Evolutionary conservation across 129 eudicot species (phyloP).

Genomic region (Mikania micrantha): DNA sequence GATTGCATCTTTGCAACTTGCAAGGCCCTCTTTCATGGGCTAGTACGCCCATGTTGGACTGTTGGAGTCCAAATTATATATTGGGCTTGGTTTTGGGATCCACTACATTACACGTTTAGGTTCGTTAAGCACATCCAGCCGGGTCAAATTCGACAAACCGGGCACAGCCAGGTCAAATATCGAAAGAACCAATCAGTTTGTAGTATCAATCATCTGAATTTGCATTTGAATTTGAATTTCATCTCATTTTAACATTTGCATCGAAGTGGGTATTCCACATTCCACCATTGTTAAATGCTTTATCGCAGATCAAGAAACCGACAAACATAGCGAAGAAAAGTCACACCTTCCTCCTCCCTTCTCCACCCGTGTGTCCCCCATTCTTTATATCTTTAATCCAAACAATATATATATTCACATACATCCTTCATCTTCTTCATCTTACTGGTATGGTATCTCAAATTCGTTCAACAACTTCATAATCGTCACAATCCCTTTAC

Average conservation of each 20-base stretch:
- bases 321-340: conserved; percentile 43
- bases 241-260: no score
- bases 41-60: no score
- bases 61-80: no score
- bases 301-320: conserved; percentile 44
- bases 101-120: not conserved
- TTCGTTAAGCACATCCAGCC: conserved; percentile 2
- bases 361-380: conserved; percentile 14
- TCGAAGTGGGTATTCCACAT: conserved; percentile 43
- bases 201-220: not conserved
- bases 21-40: no score
- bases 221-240: conserved; percentile 16
- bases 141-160: conserved; percentile 12
- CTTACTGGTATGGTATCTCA: no score
- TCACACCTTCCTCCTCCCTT: conserved; percentile 73
- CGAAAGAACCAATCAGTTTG: conserved; percentile 14
- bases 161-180: conserved; percentile 9
- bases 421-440: conserved; percentile 23
- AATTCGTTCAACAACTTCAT: conserved; percentile 23
- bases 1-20: no score
- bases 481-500: conserved; percentile 12
- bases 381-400: conserved; percentile 5
- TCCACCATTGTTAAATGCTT: conserved; percentile 44
- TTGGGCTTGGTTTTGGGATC: no score
- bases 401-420: conserved; percentile 13